Base-by-base conservation (phyloP, 1,284 basidiomycete genomes). In the Pseudomicrostroma phylloplanum region DNA sequence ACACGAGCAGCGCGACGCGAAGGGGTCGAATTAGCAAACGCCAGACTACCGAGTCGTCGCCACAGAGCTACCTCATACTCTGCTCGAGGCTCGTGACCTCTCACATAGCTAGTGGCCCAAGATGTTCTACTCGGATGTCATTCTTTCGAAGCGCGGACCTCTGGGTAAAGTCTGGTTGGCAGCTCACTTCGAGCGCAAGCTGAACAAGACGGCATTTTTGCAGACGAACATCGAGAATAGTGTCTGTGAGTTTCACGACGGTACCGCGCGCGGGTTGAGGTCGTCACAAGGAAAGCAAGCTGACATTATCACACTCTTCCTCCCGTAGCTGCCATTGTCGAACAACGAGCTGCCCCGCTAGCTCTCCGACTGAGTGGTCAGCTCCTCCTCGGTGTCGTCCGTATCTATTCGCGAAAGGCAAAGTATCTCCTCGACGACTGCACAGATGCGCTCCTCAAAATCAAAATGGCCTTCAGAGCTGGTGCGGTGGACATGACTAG, bases 381-480 rank as follows among this genome's bases (percentile, higher is more conserved):
- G 75, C 84, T 98, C 55, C 85, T 98, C 63, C 86, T 98, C 46
- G 94, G 94, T 74, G 92, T 98, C 60, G 92, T 93, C 57, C 86
- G 96, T 64, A 97, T 98, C 77, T 97, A 98, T 81, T 93, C 92
- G 73, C 85, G 94, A 56, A 96, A 98, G 80, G 91, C 92, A 23
- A 96, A 96, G 78, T 98, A 98, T 81, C 85, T 98, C 1, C 83
- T 96, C 69, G 94, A 98, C 76, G 94, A 98, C 80, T 97, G 93
- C 79, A 94, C 94, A 73, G 96, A 98, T 79, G 92, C 93, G 0
- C 82, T 97, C 62, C 82, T 93, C 58, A 92, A 93, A 80, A 94
- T 98, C 64, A 94, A 94, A 79, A 89, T 96, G 87, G 91, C 92
- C 3, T 94, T 94, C 82, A 88, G 91, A 64, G 90, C 92, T 19